Percentiles rank a stretch among this genome's conserved stretches.
phyloP scores from a whole-genome alignment of 768 basidiomycete species.

The Mycena rosella region DNA sequence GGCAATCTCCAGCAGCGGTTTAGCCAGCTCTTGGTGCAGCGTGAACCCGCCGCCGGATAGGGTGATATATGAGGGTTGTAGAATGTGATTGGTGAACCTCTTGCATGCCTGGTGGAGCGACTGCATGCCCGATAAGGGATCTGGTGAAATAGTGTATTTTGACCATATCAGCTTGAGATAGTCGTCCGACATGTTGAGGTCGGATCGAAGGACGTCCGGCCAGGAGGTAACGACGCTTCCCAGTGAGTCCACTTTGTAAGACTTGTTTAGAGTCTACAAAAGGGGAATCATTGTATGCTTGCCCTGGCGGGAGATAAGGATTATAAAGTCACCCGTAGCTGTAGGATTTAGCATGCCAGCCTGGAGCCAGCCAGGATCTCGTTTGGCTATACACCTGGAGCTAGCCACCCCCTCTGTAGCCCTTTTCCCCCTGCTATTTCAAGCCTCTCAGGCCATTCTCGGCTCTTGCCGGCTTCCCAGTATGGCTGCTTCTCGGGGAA shows the following conservation, averaged over 20 bases:
- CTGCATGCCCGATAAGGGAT: background rate
- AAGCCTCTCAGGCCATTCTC: background rate
- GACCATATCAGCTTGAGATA: background rate
- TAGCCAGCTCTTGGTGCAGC: background rate
- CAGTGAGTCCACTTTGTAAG: too few species aligned
- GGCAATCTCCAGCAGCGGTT: background rate
- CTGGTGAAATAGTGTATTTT: background rate
- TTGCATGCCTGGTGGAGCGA: background rate
- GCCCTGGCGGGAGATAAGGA: too few species aligned
- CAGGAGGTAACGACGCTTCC: background rate
- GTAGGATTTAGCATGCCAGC: background rate
- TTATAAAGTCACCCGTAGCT: constrained; percentile 8
- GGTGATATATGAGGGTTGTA: background rate
- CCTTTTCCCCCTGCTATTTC: background rate
- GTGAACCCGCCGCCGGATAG: background rate
- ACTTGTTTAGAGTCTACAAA: too few species aligned
- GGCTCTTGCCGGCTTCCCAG: background rate
- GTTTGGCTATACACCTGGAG: constrained; percentile 1
- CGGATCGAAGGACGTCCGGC: background rate
- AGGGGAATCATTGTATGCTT: too few species aligned
- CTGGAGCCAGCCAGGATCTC: background rate
- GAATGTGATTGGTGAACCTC: background rate
- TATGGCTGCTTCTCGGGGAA: background rate
- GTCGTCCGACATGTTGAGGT: background rate
- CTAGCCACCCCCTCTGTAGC: background rate